phyloP scores from a whole-genome alignment of 306 rosid species.

The Castanopsis chinensis region DNA sequence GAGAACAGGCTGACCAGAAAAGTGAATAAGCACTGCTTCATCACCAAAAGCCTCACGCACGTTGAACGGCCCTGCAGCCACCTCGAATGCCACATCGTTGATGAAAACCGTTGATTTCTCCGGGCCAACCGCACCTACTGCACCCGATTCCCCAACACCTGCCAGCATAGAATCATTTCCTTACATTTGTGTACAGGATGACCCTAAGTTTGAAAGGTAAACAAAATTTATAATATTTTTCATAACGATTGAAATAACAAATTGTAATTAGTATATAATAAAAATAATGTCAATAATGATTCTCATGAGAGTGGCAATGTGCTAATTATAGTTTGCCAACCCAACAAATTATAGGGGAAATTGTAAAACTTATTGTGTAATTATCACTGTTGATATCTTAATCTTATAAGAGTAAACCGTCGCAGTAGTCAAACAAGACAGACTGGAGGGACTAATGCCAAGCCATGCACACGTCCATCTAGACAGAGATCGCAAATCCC shows the following conservation, averaged over 20 bases:
- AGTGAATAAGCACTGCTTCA: conserved; percentile 70
- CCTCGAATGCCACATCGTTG: conserved; percentile 85
- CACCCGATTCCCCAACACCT: conserved; percentile 44
- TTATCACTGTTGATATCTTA: too few species aligned
- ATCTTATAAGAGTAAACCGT: neutral
- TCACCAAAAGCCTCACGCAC: conserved; percentile 86
- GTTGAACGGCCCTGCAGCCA: conserved; percentile 65
- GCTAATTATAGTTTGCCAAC: too few species aligned
- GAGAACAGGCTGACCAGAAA: conserved; percentile 77
- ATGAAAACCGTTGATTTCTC: conserved; percentile 74
- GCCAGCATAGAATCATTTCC: conserved; percentile 24
- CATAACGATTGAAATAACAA: too few species aligned
- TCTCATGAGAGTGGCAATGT: too few species aligned
- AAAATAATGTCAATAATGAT: too few species aligned
- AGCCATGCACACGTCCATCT: conserved; percentile 83
- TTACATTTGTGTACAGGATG: neutral
- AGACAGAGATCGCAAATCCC: neutral
- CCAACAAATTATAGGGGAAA: too few species aligned
- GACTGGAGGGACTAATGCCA: conserved; percentile 2
- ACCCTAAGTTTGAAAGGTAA: too few species aligned
- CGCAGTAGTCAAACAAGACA: neutral
- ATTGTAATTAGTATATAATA: too few species aligned
- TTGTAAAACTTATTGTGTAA: too few species aligned
- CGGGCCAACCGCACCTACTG: conserved; percentile 25
- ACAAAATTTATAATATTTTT: too few species aligned